A percentile compares a stretch with the other conserved stretches of the same genome.
Evolutionary conservation across 257 asterid genomes (phyloP).

Genomic region (Solanum lignicaule): DNA sequence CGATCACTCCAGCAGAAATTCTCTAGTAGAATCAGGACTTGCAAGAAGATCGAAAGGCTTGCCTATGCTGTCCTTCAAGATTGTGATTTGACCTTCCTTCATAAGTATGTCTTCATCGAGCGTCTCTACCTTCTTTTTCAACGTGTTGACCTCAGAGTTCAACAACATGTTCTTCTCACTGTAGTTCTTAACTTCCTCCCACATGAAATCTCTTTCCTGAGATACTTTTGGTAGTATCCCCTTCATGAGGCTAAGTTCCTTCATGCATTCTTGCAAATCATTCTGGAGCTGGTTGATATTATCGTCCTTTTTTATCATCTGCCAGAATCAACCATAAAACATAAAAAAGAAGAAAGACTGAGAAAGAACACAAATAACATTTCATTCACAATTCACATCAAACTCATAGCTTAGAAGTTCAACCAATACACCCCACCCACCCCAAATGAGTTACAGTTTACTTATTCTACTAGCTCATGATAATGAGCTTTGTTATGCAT

Average conservation of each 20-base stretch:
- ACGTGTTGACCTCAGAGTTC: slow-evolving; percentile 42
- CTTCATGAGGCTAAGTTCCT: slow-evolving; percentile 49
- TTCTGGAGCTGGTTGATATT: slow-evolving; percentile 50
- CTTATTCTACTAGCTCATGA: neutral
- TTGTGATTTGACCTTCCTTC: slow-evolving; percentile 94
- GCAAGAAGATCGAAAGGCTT: slow-evolving; percentile 76
- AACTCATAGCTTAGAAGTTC: neutral
- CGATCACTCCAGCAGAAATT: slow-evolving; percentile 41
- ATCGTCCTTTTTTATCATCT: slow-evolving; percentile 85
- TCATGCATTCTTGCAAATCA: slow-evolving; percentile 72
- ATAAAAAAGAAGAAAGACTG: neutral
- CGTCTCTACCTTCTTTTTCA: slow-evolving; percentile 77
- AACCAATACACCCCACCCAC: neutral
- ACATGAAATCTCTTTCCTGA: slow-evolving; percentile 81
- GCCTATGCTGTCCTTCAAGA: slow-evolving; percentile 64
- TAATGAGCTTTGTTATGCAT: neutral
- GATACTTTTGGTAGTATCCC: slow-evolving; percentile 81
- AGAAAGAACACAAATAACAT: neutral
- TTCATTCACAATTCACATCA: neutral
- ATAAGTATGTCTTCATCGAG: slow-evolving; percentile 86
- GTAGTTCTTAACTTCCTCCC: slow-evolving; percentile 75
- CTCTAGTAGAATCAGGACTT: slow-evolving; percentile 44
- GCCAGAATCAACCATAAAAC: neutral
- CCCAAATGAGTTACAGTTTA: neutral
- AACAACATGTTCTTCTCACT: slow-evolving; percentile 74